Conservation (phyloP, 2,329 filamentous ascomycete genomes). For the Fusarium guadeloupense region DNA sequence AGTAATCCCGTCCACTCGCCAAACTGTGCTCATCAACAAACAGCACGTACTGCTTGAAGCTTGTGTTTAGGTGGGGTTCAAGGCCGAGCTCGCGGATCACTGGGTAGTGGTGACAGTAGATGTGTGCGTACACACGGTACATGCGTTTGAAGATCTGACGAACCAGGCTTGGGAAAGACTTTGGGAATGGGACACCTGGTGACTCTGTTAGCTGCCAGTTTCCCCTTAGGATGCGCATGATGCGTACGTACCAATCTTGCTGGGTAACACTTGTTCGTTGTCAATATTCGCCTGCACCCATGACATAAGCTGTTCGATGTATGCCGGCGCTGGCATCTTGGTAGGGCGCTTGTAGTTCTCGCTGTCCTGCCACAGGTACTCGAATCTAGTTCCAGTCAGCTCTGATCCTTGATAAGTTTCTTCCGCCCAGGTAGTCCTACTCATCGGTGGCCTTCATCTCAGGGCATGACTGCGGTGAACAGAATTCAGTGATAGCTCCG, state of each 20-base stretch:
- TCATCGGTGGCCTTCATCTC: slow-evolving; percentile 99
- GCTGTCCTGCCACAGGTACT: slow-evolving; percentile 98
- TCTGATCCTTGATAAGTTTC: not conserved
- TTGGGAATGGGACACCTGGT: slow-evolving; percentile 89
- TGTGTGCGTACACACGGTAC: slow-evolving; percentile 98
- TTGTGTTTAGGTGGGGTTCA: slow-evolving; percentile 97
- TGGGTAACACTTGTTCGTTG: slow-evolving; percentile 95
- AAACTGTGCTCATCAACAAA: slow-evolving; percentile 97
- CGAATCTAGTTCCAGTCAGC: slow-evolving; percentile 70
- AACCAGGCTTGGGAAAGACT: slow-evolving; percentile 86
- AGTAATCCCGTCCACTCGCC: slow-evolving; percentile 95
- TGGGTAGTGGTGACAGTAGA: slow-evolving; percentile 99
- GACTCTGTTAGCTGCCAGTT: slow-evolving; percentile 9
- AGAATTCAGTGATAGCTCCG: slow-evolving; percentile 98
- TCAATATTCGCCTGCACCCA: slow-evolving; percentile 97
- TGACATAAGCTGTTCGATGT: slow-evolving; percentile 96
- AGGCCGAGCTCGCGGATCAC: slow-evolving; percentile 94
- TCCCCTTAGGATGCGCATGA: not conserved
- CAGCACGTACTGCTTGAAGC: slow-evolving; percentile 99
- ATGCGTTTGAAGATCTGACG: slow-evolving; percentile 98
- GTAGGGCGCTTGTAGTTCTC: slow-evolving; percentile 95
- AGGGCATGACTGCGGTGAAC: slow-evolving; percentile 94
- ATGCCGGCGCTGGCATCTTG: slow-evolving; percentile 96
- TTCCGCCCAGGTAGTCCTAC: slow-evolving; percentile 57
- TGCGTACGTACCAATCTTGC: slow-evolving; percentile 75